Evolutionary conservation across 371 early-diverging fungal species (phyloP).

Genomic region (Conidiobolus incongruus): DNA sequence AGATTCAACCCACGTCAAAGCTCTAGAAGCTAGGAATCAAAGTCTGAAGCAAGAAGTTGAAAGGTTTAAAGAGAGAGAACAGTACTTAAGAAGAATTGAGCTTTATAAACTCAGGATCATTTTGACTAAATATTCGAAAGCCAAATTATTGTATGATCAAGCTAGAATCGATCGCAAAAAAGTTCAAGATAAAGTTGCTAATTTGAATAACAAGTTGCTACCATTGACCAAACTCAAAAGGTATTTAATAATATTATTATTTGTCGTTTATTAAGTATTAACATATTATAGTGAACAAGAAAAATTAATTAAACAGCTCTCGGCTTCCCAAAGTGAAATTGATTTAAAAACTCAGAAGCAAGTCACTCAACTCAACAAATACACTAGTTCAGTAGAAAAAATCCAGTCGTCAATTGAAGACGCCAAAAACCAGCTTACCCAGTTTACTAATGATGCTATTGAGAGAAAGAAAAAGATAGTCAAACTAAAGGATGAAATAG

Average conservation of each 20-base stretch:
- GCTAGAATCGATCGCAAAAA: neutral
- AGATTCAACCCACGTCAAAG: constrained; percentile 21
- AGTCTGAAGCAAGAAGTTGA: constrained; percentile 46
- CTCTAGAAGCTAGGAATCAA: constrained; percentile 28
- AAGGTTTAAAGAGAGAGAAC: constrained; percentile 36
- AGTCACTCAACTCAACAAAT: neutral
- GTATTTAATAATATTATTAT: neutral
- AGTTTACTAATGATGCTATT: constrained; percentile 7
- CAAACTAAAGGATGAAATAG: constrained; percentile 8
- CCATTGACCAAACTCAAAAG: neutral
- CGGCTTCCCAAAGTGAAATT: neutral
- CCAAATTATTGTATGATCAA: neutral
- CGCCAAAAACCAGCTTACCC: constrained; percentile 7
- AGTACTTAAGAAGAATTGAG: neutral
- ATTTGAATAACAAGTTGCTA: neutral
- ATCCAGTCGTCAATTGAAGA: constrained; percentile 12
- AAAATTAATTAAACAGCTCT: constrained; percentile 2
- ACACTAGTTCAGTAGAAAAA: neutral
- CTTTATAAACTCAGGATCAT: neutral
- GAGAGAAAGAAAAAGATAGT: constrained; percentile 5
- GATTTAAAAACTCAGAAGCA: neutral
- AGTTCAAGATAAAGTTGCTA: neutral
- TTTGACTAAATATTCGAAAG: neutral
- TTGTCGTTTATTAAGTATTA: neutral
- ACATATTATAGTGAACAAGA: constrained; percentile 3